phyloP scores from a whole-genome alignment of 1,284 basidiomycete genomes.

The Neotropicomus parvogracilis region DNA sequence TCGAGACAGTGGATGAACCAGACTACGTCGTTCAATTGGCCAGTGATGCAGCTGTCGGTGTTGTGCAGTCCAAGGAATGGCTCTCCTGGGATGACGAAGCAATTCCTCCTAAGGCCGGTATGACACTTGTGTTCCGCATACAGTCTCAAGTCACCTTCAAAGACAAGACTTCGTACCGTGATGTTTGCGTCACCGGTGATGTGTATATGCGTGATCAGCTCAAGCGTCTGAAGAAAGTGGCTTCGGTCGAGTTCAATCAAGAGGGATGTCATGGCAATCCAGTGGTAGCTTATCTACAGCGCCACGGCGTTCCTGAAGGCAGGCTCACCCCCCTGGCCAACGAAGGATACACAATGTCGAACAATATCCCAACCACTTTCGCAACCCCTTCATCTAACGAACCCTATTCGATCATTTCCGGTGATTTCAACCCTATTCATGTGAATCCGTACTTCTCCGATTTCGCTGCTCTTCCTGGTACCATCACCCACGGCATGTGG shows the following conservation, averaged over 20 bases:
- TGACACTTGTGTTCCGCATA: slow-evolving; percentile 85
- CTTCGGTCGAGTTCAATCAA: slow-evolving; percentile 80
- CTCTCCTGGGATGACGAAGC: slow-evolving; percentile 91
- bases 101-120: slow-evolving; percentile 75
- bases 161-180: slow-evolving; percentile 83
- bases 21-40: slow-evolving; percentile 81
- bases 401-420: slow-evolving; percentile 93
- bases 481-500: slow-evolving; percentile 98
- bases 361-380: slow-evolving; percentile 58
- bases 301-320: slow-evolving; percentile 80
- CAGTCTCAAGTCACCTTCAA: slow-evolving; percentile 87
- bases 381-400: slow-evolving; percentile 85
- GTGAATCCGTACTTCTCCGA: slow-evolving; percentile 98
- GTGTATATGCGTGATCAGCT: slow-evolving; percentile 84
- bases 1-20: slow-evolving; percentile 86
- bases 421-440: slow-evolving; percentile 98
- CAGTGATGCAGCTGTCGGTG: slow-evolving; percentile 81
- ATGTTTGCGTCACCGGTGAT: slow-evolving; percentile 80
- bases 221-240: slow-evolving; percentile 85
- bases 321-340: slow-evolving; percentile 76
- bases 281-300: slow-evolving; percentile 88
- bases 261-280: slow-evolving; percentile 92
- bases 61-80: slow-evolving; percentile 96
- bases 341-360: slow-evolving; percentile 81
- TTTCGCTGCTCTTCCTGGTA: slow-evolving; percentile 89